These are phyloP conservation scores for Globisporangium spiculum DNA, from an alignment of 352 stramenopile species.

Conservation along the genomic window DNA sequence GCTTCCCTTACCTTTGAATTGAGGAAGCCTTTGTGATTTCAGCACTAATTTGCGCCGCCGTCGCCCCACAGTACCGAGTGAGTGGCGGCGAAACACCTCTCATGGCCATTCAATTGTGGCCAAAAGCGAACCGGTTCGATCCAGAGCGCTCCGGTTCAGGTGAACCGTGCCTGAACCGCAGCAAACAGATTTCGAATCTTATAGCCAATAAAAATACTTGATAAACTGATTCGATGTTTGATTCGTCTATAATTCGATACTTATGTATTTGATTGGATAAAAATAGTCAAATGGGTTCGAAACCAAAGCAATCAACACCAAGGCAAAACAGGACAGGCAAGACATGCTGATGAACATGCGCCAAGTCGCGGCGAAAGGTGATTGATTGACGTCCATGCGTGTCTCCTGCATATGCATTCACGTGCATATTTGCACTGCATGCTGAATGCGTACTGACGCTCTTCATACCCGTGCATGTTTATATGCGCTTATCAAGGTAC, in stretches of 20 bases:
- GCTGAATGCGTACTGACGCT: background rate
- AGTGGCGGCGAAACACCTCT: slow-evolving; percentile 28
- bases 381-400: background rate
- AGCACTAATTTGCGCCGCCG: slow-evolving; percentile 55
- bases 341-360: slow-evolving; percentile 34
- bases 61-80: slow-evolving; percentile 8
- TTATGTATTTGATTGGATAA: slow-evolving; percentile 26
- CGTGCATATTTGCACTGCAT: background rate
- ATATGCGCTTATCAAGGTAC: background rate
- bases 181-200: background rate
- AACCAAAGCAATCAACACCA: slow-evolving; percentile 6
- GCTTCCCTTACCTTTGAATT: slow-evolving; percentile 66
- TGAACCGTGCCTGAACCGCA: slow-evolving; percentile 11
- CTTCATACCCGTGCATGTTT: background rate
- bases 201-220: slow-evolving; percentile 25
- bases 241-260: slow-evolving; percentile 9
- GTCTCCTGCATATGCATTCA: slow-evolving; percentile 9
- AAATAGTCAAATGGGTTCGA: slow-evolving; percentile 5
- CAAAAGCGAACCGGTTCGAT: slow-evolving; percentile 35
- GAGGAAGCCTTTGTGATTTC: slow-evolving; percentile 88
- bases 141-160: slow-evolving; percentile 5
- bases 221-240: background rate
- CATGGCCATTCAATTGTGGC: slow-evolving; percentile 67
- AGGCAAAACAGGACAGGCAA: background rate
- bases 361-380: slow-evolving; percentile 22